These are phyloP conservation scores for Fusarium sp. DNA, from an alignment of 2,329 filamentous ascomycete genomes.

Conservation along the genomic window DNA sequence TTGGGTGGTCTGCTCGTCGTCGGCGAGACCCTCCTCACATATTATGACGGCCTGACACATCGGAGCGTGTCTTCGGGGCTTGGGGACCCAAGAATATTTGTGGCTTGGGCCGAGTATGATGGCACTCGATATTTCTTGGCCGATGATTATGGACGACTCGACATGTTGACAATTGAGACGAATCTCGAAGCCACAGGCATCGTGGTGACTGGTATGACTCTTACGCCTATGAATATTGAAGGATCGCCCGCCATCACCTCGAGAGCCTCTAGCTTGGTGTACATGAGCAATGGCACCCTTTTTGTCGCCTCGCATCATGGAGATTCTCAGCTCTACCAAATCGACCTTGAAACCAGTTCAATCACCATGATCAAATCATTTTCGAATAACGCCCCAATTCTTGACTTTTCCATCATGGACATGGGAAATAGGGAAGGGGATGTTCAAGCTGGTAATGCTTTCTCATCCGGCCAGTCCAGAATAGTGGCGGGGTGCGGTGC, in stretches of 20 bases:
- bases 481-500: slow-evolving; percentile 95
- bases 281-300: slow-evolving; percentile 79
- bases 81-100: slow-evolving; percentile 85
- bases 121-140: slow-evolving; percentile 87
- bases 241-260: slow-evolving; percentile 68
- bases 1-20: slow-evolving; percentile 81
- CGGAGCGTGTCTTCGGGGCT: slow-evolving; percentile 76
- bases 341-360: slow-evolving; percentile 60
- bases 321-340: slow-evolving; percentile 86
- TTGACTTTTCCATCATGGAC: slow-evolving; percentile 97
- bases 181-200: slow-evolving; percentile 75
- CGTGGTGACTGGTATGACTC: slow-evolving; percentile 80
- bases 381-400: slow-evolving; percentile 87
- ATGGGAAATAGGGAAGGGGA: slow-evolving; percentile 89
- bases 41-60: slow-evolving; percentile 85
- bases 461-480: slow-evolving; percentile 93
- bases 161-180: slow-evolving; percentile 85
- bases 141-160: slow-evolving; percentile 90
- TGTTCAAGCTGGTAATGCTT: slow-evolving; percentile 83
- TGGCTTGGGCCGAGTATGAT: slow-evolving; percentile 92
- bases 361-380: slow-evolving; percentile 79
- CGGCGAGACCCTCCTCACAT: slow-evolving; percentile 86
- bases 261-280: slow-evolving; percentile 83
- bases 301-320: slow-evolving; percentile 95
- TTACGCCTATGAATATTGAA: slow-evolving; percentile 63